Evolutionary conservation across 1,139 yeast genomes (phyloP).

Genomic region (Suhomyces chickasaworum): DNA sequence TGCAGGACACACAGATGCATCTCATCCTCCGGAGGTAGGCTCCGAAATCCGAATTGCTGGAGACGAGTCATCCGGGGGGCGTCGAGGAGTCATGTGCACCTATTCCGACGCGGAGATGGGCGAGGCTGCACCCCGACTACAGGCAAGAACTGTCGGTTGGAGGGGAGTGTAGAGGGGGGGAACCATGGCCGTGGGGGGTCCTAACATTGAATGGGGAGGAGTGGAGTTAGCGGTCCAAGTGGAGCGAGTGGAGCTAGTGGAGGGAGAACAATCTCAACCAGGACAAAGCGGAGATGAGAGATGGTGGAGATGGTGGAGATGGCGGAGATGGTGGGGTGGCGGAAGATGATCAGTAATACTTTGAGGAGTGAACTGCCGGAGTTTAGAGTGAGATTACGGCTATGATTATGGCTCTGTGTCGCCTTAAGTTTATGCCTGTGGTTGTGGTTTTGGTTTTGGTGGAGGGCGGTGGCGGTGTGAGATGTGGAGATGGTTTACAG

Average conservation of each 20-base stretch:
- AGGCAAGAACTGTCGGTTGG: background rate
- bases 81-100: constrained; percentile 5
- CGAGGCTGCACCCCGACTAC: background rate
- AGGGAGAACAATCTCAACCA: background rate
- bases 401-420: too few species aligned
- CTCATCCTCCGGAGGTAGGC: constrained; percentile 1
- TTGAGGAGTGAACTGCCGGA: background rate
- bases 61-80: constrained; percentile 11
- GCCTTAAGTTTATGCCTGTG: too few species aligned
- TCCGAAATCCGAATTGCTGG: constrained; percentile 6
- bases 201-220: too few species aligned
- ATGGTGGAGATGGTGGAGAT: too few species aligned
- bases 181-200: background rate
- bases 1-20: constrained; percentile 1
- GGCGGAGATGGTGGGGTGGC: too few species aligned
- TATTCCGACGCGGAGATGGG: constrained; percentile 3
- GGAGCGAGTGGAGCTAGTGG: background rate
- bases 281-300: too few species aligned
- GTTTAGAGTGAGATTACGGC: background rate
- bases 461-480: background rate
- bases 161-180: background rate
- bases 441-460: background rate
- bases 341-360: too few species aligned
- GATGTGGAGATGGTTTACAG: background rate
- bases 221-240: too few species aligned